Base-by-base conservation (phyloP, 2,329 filamentous ascomycete genomes). In the Didymosphaeria variabile region DNA sequence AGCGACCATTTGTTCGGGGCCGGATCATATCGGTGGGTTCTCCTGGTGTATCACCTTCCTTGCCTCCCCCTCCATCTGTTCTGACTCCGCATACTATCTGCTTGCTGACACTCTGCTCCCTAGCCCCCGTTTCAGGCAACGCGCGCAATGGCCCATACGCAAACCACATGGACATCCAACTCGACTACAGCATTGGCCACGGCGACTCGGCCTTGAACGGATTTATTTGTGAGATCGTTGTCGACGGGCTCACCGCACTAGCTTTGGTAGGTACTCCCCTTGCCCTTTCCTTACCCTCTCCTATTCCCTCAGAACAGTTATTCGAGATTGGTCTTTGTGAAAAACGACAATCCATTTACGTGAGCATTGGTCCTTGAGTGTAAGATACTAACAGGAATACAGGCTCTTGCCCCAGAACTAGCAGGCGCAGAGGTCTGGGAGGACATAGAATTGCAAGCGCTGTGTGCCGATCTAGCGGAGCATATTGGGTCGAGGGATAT, bases 151-250 rank as follows among this genome's bases (percentile, higher is more conserved):
- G 34, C 12, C 32, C 56, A n/a, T 58, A 58, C 29, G 46, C 31
- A 36, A 58, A 58, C 36, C 56, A 52, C 26, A 52, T 58, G 56
- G 44, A 58, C 19, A 53, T 58, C 19, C 17, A 42, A 45, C 34
- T 58, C 23, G 4, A 19, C 15, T 52, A 44, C 21, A 21, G 36
- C 23, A 26, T 51, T 6, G 46, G 34, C 5, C 10, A 10, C 26
- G 21, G 21, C 17, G 47, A 15, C n/a, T n/a, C 32, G 10, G 32
- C 46, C 5, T 58, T 52, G 13, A 45, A 52, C 44, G 38, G 44
- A 32, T 58, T 58, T 23, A 32, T 58, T 3, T 58, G 56, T 26
- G 56, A 58, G 23, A 4, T 45, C n/a, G 21, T 58, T 44, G 26
- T 58, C 23, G 46, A 58, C 4, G 56, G 56, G 29, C 56, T 58